Base-by-base conservation (phyloP, 495 filamentous ascomycete genomes). In the Neurospora sp. region DNA sequence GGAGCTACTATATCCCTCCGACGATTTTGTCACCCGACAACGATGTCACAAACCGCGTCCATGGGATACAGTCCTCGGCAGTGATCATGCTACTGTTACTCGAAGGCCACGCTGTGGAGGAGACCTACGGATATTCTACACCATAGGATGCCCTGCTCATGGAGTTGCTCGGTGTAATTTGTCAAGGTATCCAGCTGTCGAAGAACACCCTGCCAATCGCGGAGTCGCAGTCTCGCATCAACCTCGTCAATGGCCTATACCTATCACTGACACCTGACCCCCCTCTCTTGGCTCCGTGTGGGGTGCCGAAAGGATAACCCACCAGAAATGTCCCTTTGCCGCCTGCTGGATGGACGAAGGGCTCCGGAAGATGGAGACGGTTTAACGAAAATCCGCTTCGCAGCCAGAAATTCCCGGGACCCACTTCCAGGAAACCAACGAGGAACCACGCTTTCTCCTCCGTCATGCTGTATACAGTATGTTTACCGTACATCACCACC, bases 131-230 rank as follows among this genome's bases (percentile, higher is more conserved):
- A 1, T 3, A 66, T 35, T 66, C 27, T 35, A 35, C 53, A 18
- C 31, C 27, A 66, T 37, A 18, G 6, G 27, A 31, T 66, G 53
- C 53, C 53, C 14, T 66, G 22, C 53, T 35, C 53, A 66, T 27
- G 11, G 53, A 66, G 12, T 66, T 37, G 53, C 27, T 66, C 53
- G 14, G 53, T 18, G 53, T 59, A 31, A 59, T 14, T 27, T 27
- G 48, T 66, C 53, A 35, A 61, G 22, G 18, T 40, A 35, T 72
- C 73, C 73, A 71, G 71, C 76, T 71, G 74, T 74, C 73, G 74
- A 61, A 44, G 69, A 70, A 61, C 70, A 40, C 31, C 74, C 72
- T 75, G 70, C 73, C 70, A 74, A 46, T 74, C 53, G 44, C 76
- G 74, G 68, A 73, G 61, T 74, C 48, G 40, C 76, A 73, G 70